Evolutionary conservation across 164 flowering plant species (phyloP), one percentile per base, ranked within the genome.

Genomic region (Vitis labrusca): DNA sequence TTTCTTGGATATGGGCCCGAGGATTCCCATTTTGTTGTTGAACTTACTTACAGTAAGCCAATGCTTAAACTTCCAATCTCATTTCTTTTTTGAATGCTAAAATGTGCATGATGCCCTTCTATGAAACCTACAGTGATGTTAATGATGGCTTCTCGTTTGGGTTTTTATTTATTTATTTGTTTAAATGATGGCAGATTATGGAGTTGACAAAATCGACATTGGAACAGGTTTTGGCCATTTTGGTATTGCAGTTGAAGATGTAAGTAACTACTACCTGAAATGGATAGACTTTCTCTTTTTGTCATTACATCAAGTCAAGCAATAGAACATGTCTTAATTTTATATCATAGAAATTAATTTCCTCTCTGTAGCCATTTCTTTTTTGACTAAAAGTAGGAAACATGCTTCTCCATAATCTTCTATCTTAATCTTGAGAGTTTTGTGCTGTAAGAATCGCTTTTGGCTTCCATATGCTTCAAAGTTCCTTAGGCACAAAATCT

Each of bases 1-100:
- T 82, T 82, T 70, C 82, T 82, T 62, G 85, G 85, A 68, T 82
- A 70, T 76, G 83, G 85, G 13, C 82, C 82, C 8, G 85, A 82
- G 68, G 85, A 82, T 30, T 74, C 85, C n/a, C 62, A 77, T 50
- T 82, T 82, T 65, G 57, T 67, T 17, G 72, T 79, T 66, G 85
- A 82, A 62, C 80, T 82, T 13, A 78, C 82, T 10, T 74, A 82
- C 71, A 77, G 85, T 82, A 71, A 66, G 79, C 51, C 12, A 15
- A 37, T 37, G 5, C 65, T 16, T 37, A 3, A 61, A 23, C 14
- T n/a, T 12, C 32, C 15, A 13, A 13, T 29, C 47, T 9, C 50
- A 13, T 59, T 49, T 50, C 12, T 23, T 48, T 47, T 11, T 19
- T 63, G 19, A 27, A 60, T 5, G 5, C 44, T 3, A 60, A 9